Evolutionary conservation across 768 basidiomycete species (phyloP).

Genomic region (Omphalotus guepiniiformis): DNA sequence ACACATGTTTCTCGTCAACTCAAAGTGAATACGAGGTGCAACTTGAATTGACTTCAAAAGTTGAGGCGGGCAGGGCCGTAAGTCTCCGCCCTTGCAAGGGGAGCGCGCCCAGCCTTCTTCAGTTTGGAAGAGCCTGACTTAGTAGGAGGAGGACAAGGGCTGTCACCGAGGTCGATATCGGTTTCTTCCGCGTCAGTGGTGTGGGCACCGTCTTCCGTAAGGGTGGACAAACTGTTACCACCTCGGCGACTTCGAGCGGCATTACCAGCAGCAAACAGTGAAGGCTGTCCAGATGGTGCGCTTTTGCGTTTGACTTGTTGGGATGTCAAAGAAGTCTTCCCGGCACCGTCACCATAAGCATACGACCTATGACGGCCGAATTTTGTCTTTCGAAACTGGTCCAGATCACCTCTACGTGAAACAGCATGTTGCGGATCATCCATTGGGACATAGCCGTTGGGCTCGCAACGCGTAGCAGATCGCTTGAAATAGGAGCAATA

Average conservation of each 20-base stretch:
- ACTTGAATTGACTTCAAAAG: not conserved
- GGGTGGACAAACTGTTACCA: slow-evolving; percentile 45
- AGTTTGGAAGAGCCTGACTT: slow-evolving; percentile 52
- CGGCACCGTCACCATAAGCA: slow-evolving; percentile 77
- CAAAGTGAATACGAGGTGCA: not conserved
- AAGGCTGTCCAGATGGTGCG: slow-evolving; percentile 48
- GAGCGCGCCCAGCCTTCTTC: slow-evolving; percentile 42
- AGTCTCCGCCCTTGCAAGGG: slow-evolving; percentile 62
- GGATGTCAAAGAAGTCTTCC: slow-evolving; percentile 32
- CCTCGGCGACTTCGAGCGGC: slow-evolving; percentile 63
- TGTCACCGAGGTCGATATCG: slow-evolving; percentile 76
- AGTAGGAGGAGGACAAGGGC: slow-evolving; percentile 80
- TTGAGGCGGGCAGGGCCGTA: slow-evolving; percentile 60
- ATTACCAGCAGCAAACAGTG: slow-evolving; percentile 66
- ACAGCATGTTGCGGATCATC: slow-evolving; percentile 83
- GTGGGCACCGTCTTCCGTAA: slow-evolving; percentile 63
- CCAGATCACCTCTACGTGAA: slow-evolving; percentile 81
- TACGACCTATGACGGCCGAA: slow-evolving; percentile 91
- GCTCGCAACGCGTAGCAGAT: slow-evolving; percentile 69
- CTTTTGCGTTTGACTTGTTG: slow-evolving; percentile 62
- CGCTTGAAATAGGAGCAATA: slow-evolving; percentile 84
- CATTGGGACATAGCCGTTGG: slow-evolving; percentile 86
- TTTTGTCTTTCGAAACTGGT: slow-evolving; percentile 86
- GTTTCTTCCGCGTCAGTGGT: slow-evolving; percentile 67
- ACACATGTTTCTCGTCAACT: not conserved